Base-by-base conservation (phyloP, 345 rosid genomes). In the Dovyalis caffra region DNA sequence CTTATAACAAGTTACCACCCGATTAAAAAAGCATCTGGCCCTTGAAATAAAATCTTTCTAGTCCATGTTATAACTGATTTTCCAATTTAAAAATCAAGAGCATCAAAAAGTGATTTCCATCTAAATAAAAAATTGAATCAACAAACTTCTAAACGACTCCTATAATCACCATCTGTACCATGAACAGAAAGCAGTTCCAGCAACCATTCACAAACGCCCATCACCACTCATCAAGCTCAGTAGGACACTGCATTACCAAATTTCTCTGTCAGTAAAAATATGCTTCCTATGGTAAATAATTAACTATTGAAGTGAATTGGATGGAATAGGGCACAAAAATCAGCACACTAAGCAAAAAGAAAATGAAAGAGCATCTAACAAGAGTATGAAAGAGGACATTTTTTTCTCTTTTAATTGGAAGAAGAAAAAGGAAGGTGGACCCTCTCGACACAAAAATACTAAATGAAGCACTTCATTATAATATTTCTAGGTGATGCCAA, bases 121-220 rank as follows among this genome's bases (percentile, higher is more conserved):
- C 58, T 29, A 60, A 64, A 37, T 2, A 20, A 33, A 31, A 61
- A 14, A 32, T 28, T 29, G 32, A 68, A 56, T 73, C 63, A 77
- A 74, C 26, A 70, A 72, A 73, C 56, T 31, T 68, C 71, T 70
- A 70, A n/a, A 16, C 68, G 51, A 9, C 85, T 83, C 78, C 74
- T 79, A 60, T 80, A 81, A 56, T 76, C 84, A 4, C 66, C 32
- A 74, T 66, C 80, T 37, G 74, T 63, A 32, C 62, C 45, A 43
- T 49, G 63, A 74, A 78, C 35, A 49, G 81, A 84, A 75, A 80
- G 79, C 65, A 78, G 33, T 77, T 79, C 72, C 80, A 80, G 71
- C 60, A 80, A 77, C 82, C 80, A 78, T 53, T 81, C 75, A 69
- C 79, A 74, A 77, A 40, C 66, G 21, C 81, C 79, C 86, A 81